phyloP scores from a whole-genome alignment of 139 green algal species.

The Chlorella ohadii region DNA sequence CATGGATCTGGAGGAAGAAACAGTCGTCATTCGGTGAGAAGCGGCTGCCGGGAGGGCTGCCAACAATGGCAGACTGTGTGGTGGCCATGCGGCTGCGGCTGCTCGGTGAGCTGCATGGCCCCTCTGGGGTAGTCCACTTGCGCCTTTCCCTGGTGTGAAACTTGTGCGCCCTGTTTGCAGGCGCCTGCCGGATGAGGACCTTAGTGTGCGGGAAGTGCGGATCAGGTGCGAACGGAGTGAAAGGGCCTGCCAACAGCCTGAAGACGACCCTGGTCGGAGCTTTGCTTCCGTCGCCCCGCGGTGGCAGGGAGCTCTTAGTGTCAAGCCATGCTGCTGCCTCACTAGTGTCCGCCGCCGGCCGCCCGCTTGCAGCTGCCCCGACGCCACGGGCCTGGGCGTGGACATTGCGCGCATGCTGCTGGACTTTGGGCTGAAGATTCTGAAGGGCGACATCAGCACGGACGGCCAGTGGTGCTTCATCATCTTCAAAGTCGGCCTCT shows the following conservation, averaged over 20 bases:
- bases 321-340: background rate
- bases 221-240: conserved; percentile 35
- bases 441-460: conserved; percentile 58
- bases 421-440: conserved; percentile 65
- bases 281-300: no score
- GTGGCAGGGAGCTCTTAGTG: no score
- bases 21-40: conserved; percentile 12
- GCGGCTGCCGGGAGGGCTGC: background rate
- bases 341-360: background rate
- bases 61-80: no score
- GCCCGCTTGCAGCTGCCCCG: conserved; percentile 43
- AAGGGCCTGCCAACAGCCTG: no score
- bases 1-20: conserved; percentile 34
- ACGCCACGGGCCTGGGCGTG: conserved; percentile 56
- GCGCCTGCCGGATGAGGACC: conserved; percentile 31
- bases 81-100: no score
- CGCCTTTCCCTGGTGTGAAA: no score
- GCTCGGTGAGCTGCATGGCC: no score
- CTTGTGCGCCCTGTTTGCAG: background rate
- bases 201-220: conserved; percentile 51
- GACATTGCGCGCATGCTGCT: conserved; percentile 62
- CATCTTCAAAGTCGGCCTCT: conserved; percentile 52
- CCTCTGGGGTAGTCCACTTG: no score
- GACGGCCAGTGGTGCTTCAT: conserved; percentile 72
- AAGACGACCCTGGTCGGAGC: no score